Base-by-base conservation (phyloP, 305 asterid genomes). In the Rubia tinctorum region DNA sequence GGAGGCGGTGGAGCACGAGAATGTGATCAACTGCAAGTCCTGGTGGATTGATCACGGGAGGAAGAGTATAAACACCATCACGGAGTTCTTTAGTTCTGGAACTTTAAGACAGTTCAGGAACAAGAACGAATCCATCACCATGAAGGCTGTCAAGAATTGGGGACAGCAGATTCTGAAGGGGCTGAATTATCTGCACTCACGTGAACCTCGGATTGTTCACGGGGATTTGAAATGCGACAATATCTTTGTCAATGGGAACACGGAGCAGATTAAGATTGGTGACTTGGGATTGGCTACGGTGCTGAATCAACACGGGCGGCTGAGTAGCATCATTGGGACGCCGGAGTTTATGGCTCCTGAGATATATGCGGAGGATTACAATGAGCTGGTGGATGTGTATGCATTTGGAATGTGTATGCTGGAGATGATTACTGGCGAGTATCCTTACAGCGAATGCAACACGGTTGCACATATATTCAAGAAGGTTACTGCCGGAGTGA, bases 301-400 rank as follows among this genome's bases (percentile, higher is more conserved):
- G 49, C 18, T 34, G 51, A 30, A 65, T 14, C 51, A 65, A 4
- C 69, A 13, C 15, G 60, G 25, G 11, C 71, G n/a, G 6, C 56
- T 66, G 71, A 22, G 15, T 14, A 39, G 66, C 49, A 66, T 71
- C 56, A 23, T 71, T 56, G 74, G 74, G 15, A 71, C 74, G 4
- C 74, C 74, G 15, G 77, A 74, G 34, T 74, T 74, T 45, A 74
- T 74, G 77, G 77, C 77, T 49, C 72, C 77, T 3, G 77, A 74
- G 72, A 8, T 64, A 12, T 74, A 74, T 11, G 67, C 34, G 23
- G 77, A 65, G n/a, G 65, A 74, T 17, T 66, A 74, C 15, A 7
- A 51, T 1, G 72, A 74, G 59, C 55, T 66, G 17, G 71, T 74
- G 7, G 77, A 74, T 42, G 17, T 74, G 13, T 74, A 74, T 65